These are phyloP conservation scores for Blepharisma stoltei DNA, from an alignment of 73 alveolate species.

Conservation along the genomic window DNA sequence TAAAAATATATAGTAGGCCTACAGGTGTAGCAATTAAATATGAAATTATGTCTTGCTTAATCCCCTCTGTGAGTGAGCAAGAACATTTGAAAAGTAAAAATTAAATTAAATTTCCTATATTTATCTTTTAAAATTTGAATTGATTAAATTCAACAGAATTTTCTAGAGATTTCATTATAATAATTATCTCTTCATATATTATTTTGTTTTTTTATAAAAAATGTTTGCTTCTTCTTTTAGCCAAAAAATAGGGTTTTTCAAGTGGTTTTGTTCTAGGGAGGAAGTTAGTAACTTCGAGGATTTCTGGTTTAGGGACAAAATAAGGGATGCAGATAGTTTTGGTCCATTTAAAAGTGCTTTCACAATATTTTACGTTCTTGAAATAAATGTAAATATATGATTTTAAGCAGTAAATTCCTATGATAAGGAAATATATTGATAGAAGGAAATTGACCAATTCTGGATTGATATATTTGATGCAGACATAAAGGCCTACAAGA, in stretches of 20 bases:
- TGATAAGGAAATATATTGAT: conserved; percentile 67
- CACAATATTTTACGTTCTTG: not conserved
- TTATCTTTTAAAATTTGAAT: conserved; percentile 30
- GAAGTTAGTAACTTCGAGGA: conserved; percentile 49
- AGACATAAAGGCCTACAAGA: conserved; percentile 73
- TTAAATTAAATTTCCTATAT: conserved; percentile 26
- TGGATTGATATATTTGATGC: conserved; percentile 74
- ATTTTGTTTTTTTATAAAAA: no score
- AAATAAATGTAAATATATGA: conserved; percentile 39
- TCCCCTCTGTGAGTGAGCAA: conserved; percentile 39
- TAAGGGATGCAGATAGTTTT: not conserved
- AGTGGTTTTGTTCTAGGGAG: no score
- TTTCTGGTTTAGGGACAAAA: conserved; percentile 35
- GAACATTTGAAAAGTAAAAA: conserved; percentile 29
- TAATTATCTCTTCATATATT: no score
- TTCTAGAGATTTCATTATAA: no score
- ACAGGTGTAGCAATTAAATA: conserved; percentile 41
- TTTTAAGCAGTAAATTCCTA: conserved; percentile 47
- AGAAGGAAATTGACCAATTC: conserved; percentile 67
- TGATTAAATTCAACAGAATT: conserved; percentile 35
- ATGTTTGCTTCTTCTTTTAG: no score
- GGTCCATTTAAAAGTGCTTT: not conserved
- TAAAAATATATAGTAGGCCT: conserved; percentile 53
- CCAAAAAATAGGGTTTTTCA: no score
- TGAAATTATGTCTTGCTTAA: conserved; percentile 58